These are phyloP conservation scores for Solanum hybrid DNA, from an alignment of 305 asterid species.

Conservation along the genomic window DNA sequence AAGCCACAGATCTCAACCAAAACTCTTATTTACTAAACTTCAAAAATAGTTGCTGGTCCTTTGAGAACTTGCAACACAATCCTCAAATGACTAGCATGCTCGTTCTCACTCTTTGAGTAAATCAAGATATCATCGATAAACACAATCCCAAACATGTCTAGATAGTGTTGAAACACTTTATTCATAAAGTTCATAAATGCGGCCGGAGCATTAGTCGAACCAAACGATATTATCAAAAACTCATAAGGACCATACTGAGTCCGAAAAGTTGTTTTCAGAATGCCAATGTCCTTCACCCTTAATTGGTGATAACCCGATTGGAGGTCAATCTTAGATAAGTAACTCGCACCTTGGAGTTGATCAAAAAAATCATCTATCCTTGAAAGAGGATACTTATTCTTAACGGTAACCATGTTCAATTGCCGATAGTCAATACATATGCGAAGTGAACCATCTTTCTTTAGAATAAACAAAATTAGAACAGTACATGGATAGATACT, in stretches of 20 bases:
- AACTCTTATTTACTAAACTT: not conserved
- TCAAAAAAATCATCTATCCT: not conserved
- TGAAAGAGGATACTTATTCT: not conserved
- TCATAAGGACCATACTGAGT: not conserved
- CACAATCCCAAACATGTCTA: not conserved
- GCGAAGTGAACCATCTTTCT: not conserved
- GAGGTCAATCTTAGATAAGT: not conserved
- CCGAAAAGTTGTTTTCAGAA: not conserved
- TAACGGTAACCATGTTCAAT: not conserved
- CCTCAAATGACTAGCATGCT: not conserved
- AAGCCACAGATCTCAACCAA: not conserved
- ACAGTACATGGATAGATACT: not conserved
- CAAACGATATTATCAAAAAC: not conserved
- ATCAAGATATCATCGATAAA: not conserved
- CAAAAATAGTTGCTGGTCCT: not conserved
- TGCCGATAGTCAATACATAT: not conserved
- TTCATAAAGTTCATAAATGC: not conserved
- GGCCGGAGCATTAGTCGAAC: not conserved
- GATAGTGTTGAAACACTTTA: not conserved
- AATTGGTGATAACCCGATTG: not conserved
- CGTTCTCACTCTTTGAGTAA: not conserved
- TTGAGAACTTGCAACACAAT: not conserved
- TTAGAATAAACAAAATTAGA: not conserved
- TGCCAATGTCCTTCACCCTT: not conserved
- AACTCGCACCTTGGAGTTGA: not conserved